Evolutionary conservation across 2,329 filamentous ascomycete species (phyloP).

Genomic region (Sarocladium oryzae): DNA sequence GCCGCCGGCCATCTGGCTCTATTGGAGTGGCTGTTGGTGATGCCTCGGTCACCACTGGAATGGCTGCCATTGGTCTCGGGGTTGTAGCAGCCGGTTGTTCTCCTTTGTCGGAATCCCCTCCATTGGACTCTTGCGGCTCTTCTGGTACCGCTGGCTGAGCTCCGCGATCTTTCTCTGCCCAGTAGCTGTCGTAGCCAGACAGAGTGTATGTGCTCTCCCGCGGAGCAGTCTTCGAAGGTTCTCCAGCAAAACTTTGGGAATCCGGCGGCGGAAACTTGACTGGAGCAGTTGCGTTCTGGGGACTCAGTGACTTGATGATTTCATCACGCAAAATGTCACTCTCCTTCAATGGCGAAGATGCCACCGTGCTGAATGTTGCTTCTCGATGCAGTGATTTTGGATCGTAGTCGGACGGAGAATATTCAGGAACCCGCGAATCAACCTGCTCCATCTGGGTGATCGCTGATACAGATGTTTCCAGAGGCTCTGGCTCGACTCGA

Average conservation of each 20-base stretch:
- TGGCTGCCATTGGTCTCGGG: slow-evolving; percentile 2
- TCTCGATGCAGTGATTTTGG: slow-evolving; percentile 32
- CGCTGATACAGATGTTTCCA: slow-evolving; percentile 13
- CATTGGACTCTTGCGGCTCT: not conserved
- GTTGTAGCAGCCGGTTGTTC: not conserved
- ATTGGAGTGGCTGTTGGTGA: slow-evolving; percentile 9
- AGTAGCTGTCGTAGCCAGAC: slow-evolving; percentile 63
- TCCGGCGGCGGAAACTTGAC: not conserved
- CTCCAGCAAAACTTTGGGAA: not conserved
- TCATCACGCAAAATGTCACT: slow-evolving; percentile 68
- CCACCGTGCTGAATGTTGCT: slow-evolving; percentile 40
- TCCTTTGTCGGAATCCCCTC: not conserved
- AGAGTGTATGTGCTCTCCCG: slow-evolving; percentile 57
- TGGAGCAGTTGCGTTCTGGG: slow-evolving; percentile 19
- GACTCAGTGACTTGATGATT: slow-evolving; percentile 63
- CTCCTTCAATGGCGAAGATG: slow-evolving; percentile 54
- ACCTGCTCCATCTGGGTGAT: slow-evolving; percentile 39
- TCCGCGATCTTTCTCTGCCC: slow-evolving; percentile 33
- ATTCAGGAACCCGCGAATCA: slow-evolving; percentile 32
- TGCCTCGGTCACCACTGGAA: not conserved
- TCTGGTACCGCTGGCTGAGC: not conserved
- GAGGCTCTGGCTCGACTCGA: not conserved
- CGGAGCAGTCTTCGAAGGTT: not conserved
- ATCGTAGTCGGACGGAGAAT: slow-evolving; percentile 28
- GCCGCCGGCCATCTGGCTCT: slow-evolving; percentile 17